Evolutionary conservation across 1,284 basidiomycete species (phyloP).

Genomic region (Schizophyllum amplum): DNA sequence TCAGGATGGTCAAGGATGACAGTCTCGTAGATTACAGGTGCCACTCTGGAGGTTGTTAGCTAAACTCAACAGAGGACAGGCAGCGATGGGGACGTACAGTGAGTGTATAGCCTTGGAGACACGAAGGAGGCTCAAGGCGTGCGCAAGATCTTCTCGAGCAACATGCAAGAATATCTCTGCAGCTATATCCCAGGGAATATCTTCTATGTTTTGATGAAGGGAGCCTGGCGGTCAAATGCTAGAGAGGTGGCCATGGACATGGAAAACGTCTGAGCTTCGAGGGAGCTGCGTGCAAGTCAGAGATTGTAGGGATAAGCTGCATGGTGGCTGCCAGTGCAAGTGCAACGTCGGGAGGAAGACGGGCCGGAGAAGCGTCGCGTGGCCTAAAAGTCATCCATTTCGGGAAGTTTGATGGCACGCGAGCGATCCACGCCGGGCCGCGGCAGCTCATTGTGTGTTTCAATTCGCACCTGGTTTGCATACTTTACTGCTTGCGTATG

Average conservation of each 20-base stretch:
- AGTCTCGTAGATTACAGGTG: constrained; percentile 14
- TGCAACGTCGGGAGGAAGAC: no score
- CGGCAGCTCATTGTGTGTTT: no score
- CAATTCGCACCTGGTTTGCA: no score
- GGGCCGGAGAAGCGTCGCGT: no score
- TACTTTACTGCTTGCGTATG: no score
- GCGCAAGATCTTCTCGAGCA: neutral
- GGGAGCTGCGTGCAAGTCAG: no score
- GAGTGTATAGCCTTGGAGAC: neutral
- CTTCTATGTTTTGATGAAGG: neutral
- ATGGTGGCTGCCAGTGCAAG: no score
- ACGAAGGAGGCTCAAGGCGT: neutral
- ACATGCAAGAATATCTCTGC: neutral
- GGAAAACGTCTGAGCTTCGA: neutral
- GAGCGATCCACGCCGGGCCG: no score
- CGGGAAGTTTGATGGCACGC: no score
- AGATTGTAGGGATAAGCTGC: no score
- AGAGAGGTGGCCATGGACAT: neutral
- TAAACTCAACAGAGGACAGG: neutral
- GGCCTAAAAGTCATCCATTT: no score
- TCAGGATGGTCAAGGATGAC: constrained; percentile 10
- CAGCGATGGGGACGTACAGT: neutral
- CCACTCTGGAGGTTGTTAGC: constrained; percentile 9
- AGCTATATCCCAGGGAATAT: neutral
- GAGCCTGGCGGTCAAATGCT: neutral